Evolutionary conservation across 1,139 yeast genomes (phyloP), one percentile per base, ranked within the genome.

Genomic region (Saccharomyces pastorianus): DNA sequence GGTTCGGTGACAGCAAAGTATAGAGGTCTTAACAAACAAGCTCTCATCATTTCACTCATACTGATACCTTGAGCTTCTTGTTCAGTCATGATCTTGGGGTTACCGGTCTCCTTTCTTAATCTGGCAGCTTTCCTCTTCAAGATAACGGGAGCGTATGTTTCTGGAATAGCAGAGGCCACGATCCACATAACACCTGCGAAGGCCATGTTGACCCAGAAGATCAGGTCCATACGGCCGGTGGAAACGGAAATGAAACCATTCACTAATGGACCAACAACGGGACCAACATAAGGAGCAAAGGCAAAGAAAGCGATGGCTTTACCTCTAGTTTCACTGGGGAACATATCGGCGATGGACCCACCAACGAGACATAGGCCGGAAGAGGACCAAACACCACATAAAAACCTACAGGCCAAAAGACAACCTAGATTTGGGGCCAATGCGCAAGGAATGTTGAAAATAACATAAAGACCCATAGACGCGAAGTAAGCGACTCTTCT

Each of bases 221-320:
- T 80, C 47, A 88, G 70, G 50, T 85, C 90, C 63, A 82, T 77
- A 63, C 90, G 76, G 17, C 77, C 79, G 26, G 93, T 78, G 57
- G 83, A 80, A 48, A 85, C 83, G 57, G 84, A 78, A 64, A 89
- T 84, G 73, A 89, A 89, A 42, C 96, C 96, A 66, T 88, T 86
- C 46, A 88, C 88, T 53, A 89, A 73, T n/a, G 95, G 96, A 44
- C 96, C 96, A 52, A 88, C 72, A 38, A 88, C 95, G 0, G 96
- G 96, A 50, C 96, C 96, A 54, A 91, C 84, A 70, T 89, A 88
- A 4, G 96, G 96, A 55, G 95, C 91, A 65, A 88, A 89, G 38
- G 95, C 89, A 69, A 89, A 89, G 63, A 85, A 85, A 0, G 96
- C 95, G 71, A 89, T 88, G 32, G 96, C 96, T 65, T 84, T 79